Percentiles rank a stretch among this genome's conserved stretches.
phyloP scores from a whole-genome alignment of 2,329 filamentous ascomycete species.

The Diaporthe nobilis region DNA sequence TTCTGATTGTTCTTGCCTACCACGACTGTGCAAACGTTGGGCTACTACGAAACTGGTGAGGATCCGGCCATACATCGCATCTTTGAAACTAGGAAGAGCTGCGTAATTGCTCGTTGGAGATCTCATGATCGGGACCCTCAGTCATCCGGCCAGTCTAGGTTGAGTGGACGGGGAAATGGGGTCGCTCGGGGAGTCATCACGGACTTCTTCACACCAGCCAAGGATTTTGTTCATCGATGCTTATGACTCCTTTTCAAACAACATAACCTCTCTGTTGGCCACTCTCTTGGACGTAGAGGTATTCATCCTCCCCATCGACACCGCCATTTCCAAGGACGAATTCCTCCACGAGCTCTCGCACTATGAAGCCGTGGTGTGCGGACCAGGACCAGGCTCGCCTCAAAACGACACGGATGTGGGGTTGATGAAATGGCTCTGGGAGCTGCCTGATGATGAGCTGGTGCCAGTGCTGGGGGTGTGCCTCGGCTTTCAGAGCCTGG shows the following conservation, averaged over 20 bases:
- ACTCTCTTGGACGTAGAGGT: constrained; percentile 78
- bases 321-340: constrained; percentile 61
- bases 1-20: background rate
- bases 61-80: too few relatives aligned
- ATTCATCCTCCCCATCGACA: constrained; percentile 80
- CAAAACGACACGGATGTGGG: constrained; percentile 82
- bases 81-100: background rate
- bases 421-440: constrained; percentile 84
- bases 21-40: background rate
- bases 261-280: constrained; percentile 87
- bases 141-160: background rate
- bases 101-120: background rate
- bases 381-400: constrained; percentile 91
- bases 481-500: constrained; percentile 88
- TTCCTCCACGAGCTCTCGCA: constrained; percentile 66
- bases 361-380: constrained; percentile 90
- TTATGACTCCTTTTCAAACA: constrained; percentile 97
- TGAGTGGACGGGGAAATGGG: constrained; percentile 28
- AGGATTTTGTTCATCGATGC: constrained; percentile 90
- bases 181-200: constrained; percentile 31
- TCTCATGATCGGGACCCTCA: background rate
- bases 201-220: constrained; percentile 17
- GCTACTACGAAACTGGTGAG: background rate
- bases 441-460: constrained; percentile 67
- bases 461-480: constrained; percentile 91